Conservation (phyloP, 768 basidiomycete genomes). For the Trametes cubensis region DNA sequence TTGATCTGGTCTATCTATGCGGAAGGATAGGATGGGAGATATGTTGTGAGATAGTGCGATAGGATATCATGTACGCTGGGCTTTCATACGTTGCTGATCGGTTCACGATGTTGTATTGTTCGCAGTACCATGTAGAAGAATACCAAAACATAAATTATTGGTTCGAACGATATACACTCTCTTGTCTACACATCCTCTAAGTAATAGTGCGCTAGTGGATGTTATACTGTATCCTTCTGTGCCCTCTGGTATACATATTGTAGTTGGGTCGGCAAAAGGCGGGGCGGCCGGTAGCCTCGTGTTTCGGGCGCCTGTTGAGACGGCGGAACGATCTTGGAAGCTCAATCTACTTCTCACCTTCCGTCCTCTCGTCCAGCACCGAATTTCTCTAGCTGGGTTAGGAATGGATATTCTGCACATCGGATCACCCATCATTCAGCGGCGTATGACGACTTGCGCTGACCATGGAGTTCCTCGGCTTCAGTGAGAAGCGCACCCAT, state of each 20-base stretch:
- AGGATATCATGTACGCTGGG: neutral
- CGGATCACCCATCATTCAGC: too few species aligned
- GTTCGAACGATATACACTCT: too few species aligned
- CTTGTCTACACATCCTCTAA: too few species aligned
- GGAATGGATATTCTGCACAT: too few species aligned
- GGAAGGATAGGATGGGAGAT: neutral
- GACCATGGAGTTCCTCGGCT: neutral
- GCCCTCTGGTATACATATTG: too few species aligned
- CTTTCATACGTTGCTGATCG: neutral
- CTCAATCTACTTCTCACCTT: too few species aligned
- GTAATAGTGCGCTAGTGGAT: too few species aligned
- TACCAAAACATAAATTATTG: constrained; percentile 11
- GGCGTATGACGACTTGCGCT: neutral
- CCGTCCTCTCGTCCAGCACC: too few species aligned
- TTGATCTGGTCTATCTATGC: neutral
- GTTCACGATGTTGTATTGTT: neutral
- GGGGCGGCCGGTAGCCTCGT: constrained; percentile 1
- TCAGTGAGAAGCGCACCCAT: neutral
- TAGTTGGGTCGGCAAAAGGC: neutral
- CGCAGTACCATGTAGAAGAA: neutral
- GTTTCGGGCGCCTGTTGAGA: neutral
- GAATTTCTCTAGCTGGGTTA: too few species aligned
- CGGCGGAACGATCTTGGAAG: too few species aligned
- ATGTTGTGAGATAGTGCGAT: neutral
- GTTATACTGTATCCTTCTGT: too few species aligned